These are phyloP conservation scores for Fusarium stilboides DNA, from an alignment of 2,329 filamentous ascomycete species.

Conservation along the genomic window DNA sequence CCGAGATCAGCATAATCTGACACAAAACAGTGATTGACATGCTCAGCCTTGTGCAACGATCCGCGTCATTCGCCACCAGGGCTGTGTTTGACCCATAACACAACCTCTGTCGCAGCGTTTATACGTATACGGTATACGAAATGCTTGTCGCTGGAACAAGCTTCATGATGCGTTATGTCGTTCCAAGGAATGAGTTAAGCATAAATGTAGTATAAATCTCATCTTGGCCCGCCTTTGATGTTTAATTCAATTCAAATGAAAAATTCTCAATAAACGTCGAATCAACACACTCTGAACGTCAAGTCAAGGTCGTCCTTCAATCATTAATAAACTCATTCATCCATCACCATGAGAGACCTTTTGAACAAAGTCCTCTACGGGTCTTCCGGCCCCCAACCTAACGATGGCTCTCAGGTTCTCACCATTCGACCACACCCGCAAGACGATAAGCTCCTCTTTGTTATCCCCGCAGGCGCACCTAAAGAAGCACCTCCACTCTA, in stretches of 20 bases:
- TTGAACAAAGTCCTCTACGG: slow-evolving; percentile 34
- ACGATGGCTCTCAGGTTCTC: slow-evolving; percentile 25
- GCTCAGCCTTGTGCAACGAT: slow-evolving; percentile 32
- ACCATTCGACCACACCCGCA: slow-evolving; percentile 22
- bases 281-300: not conserved
- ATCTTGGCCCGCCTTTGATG: not conserved
- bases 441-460: slow-evolving; percentile 19
- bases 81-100: slow-evolving; percentile 3
- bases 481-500: slow-evolving; percentile 41
- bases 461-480: slow-evolving; percentile 31
- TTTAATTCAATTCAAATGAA: no score
- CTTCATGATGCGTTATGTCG: not conserved
- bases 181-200: not conserved
- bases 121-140: not conserved
- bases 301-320: not conserved
- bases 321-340: not conserved
- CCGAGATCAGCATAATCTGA: slow-evolving; percentile 21
- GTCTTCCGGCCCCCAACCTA: slow-evolving; percentile 21
- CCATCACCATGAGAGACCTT: slow-evolving; percentile 23
- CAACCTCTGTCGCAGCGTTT: slow-evolving; percentile 5
- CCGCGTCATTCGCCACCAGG: slow-evolving; percentile 3
- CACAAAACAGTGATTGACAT: not conserved
- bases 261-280: no score
- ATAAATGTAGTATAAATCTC: not conserved
- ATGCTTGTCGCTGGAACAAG: not conserved